Evolutionary conservation across 305 asterid species (phyloP).

Genomic region (Vinca major): DNA sequence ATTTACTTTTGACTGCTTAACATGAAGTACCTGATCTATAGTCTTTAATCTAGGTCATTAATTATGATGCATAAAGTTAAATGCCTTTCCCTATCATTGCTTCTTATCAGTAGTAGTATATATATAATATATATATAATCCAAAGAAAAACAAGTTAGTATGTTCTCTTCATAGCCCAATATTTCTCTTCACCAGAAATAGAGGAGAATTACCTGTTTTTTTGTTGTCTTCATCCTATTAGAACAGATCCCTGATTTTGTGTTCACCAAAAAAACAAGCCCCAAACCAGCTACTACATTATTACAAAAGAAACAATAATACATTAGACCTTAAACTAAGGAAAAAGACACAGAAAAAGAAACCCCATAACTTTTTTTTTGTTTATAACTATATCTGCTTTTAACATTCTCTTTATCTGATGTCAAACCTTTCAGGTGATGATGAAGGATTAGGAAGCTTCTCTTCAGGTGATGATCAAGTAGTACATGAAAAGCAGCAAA

Average conservation of each 20-base stretch:
- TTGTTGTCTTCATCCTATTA: conserved; percentile 38
- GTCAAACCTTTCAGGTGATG: conserved; percentile 14
- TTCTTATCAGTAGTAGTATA: conserved; percentile 22
- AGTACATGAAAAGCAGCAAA: conserved; percentile 24
- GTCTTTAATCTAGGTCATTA: neutral
- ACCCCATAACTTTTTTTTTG: neutral
- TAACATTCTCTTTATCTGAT: neutral
- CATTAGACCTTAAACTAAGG: conserved; percentile 1
- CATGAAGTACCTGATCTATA: neutral
- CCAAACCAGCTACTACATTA: too few species aligned
- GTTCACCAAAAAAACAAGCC: too few species aligned
- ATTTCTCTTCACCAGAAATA: conserved; percentile 27
- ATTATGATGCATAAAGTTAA: conserved; percentile 12
- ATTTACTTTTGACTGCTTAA: too few species aligned
- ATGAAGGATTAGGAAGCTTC: conserved; percentile 42
- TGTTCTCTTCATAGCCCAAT: conserved; percentile 24
- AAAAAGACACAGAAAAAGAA: conserved; percentile 2
- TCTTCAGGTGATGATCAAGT: conserved; percentile 60
- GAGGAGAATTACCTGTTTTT: conserved; percentile 37
- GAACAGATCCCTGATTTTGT: too few species aligned
- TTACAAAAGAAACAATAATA: too few species aligned
- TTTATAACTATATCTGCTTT: neutral
- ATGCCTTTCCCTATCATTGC: conserved; percentile 27
- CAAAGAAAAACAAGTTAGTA: conserved; percentile 1
- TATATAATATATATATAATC: too few species aligned